Conservation (phyloP, 1,284 basidiomycete species). For the Tilletiaria anomala region DNA sequence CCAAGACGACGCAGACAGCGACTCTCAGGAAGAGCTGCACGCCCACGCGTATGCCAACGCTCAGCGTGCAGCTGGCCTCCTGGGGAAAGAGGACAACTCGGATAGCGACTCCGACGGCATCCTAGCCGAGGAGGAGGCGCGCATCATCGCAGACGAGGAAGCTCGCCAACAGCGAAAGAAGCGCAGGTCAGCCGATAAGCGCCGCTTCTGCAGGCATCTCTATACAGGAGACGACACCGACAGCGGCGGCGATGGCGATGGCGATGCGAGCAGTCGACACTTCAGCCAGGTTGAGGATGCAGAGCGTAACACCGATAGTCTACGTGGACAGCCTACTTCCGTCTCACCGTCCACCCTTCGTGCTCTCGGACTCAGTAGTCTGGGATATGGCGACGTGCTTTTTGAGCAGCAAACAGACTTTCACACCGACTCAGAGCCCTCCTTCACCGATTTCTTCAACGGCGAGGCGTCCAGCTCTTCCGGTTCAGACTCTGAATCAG, state of each 20-base stretch:
- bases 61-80: no score
- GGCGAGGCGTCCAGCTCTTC: conserved; percentile 5
- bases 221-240: no score
- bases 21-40: no score
- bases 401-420: conserved; percentile 32
- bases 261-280: not conserved
- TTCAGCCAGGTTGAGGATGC: not conserved
- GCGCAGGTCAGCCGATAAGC: no score
- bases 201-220: no score
- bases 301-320: not conserved
- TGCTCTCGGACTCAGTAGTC: not conserved
- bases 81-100: no score
- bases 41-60: no score
- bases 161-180: no score
- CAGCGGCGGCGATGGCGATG: not conserved
- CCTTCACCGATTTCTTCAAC: conserved; percentile 38
- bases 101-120: no score
- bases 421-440: conserved; percentile 33
- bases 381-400: not conserved
- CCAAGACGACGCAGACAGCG: no score
- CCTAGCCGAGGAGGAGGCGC: not conserved
- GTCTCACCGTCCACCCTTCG: not conserved
- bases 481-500: conserved; percentile 16
- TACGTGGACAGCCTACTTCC: not conserved
- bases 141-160: not conserved